Conservation (phyloP, 257 asterid species). For the Nicotiana otophora region DNA sequence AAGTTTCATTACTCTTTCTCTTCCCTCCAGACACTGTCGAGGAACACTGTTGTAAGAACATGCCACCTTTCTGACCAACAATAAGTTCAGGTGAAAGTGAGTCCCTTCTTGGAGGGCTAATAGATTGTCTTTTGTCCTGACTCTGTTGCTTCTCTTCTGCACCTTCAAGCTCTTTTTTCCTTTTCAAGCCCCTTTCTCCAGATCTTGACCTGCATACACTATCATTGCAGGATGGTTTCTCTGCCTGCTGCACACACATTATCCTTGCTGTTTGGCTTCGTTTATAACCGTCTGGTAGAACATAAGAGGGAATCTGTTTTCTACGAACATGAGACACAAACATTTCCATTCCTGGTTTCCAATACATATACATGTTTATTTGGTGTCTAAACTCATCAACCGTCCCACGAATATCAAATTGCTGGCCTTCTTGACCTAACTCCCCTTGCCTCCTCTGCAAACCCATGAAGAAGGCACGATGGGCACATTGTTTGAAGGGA, state of each 20-base stretch:
- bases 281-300: constrained; percentile 73
- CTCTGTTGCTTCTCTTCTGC: constrained; percentile 30
- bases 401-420: constrained; percentile 86
- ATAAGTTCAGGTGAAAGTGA: constrained; percentile 54
- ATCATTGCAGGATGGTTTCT: constrained; percentile 29
- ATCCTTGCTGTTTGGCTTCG: constrained; percentile 51
- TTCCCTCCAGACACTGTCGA: constrained; percentile 17
- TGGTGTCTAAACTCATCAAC: constrained; percentile 92
- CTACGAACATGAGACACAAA: constrained; percentile 84
- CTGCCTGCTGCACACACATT: constrained; percentile 35
- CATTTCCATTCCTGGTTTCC: constrained; percentile 96
- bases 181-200: background rate
- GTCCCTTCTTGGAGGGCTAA: constrained; percentile 54
- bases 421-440: constrained; percentile 80
- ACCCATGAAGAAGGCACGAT: constrained; percentile 84
- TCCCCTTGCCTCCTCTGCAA: constrained; percentile 86
- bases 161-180: constrained; percentile 44
- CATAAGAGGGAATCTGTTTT: constrained; percentile 82
- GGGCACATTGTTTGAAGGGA: constrained; percentile 59
- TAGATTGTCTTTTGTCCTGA: constrained; percentile 45
- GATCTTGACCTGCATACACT: constrained; percentile 38
- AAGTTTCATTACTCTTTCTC: background rate
- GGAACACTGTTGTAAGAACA: constrained; percentile 25
- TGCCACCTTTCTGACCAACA: constrained; percentile 28
- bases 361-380: constrained; percentile 58